Evolutionary conservation across 768 basidiomycete genomes (phyloP), one percentile per base, ranked within the genome.

Genomic region (Leccinum imitatum): DNA sequence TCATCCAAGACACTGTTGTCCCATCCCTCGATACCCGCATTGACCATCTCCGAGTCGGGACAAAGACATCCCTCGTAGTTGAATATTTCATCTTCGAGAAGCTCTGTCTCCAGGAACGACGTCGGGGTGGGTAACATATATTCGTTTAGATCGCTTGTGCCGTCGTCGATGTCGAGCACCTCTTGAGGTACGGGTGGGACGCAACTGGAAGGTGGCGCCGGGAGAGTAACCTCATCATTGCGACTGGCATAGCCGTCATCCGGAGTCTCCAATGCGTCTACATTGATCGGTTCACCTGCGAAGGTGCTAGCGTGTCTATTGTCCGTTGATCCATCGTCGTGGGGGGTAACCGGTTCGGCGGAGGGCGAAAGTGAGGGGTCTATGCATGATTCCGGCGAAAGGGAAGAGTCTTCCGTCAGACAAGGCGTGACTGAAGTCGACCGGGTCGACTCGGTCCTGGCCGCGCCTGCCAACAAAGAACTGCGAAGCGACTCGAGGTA

Each of bases 1-100:
- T n/a, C 17, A 3, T n/a, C 41, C n/a, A 44, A 17, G 10, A 44
- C n/a, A 44, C n/a, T 19, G 4, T 44, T 27, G 9, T 54, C 50
- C 63, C 63, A 64, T n/a, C 55, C 55, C 30, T 64, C 61, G 14
- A 59, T 11, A 9, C 54, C 50, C 0, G 47, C 44, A 3, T 58
- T 33, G 31, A 51, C 19, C 63, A 66, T 64, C 60, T 60, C 8
- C 27, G 27, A 30, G 27, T 65, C 64, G 0, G 64, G 61, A 14
- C 48, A 63, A 6, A 60, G 33, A 35, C 55, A 65, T 9, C 57
- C 59, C 14, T 60, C 55, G 8, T 57, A 48, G 2, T 30, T 30
- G 46, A 60, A 44, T 14, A 59, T 51, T 1, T 58, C 59, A 4
- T 54, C 54, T 25, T 55, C 57, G 17, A 57, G 11, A 9, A 59